A percentile compares a stretch with the other conserved stretches of the same genome.
phyloP scores from a whole-genome alignment of 176 grass and related monocot genomes.

The Echinochloa phyllopogon region DNA sequence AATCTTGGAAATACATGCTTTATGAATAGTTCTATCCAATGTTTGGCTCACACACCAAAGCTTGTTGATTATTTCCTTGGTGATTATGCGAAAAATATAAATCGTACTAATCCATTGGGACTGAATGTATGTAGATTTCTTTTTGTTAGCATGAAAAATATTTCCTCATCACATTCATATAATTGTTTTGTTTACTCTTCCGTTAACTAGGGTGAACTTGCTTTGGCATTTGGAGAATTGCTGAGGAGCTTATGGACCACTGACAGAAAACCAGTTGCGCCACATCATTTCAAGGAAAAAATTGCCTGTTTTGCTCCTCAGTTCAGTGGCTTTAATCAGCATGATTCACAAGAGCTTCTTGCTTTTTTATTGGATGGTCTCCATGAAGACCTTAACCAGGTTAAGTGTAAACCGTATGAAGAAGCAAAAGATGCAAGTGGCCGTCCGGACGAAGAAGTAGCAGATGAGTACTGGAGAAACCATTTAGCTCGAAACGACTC shows the following conservation, averaged over 20 bases:
- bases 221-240: slow-evolving; percentile 92
- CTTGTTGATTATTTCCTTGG: slow-evolving; percentile 93
- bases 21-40: slow-evolving; percentile 98
- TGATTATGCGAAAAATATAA: slow-evolving; percentile 86
- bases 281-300: slow-evolving; percentile 81
- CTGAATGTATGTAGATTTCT: slow-evolving; percentile 71
- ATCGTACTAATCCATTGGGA: slow-evolving; percentile 83
- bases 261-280: slow-evolving; percentile 64
- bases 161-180: not conserved
- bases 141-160: not conserved
- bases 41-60: slow-evolving; percentile 86
- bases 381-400: slow-evolving; percentile 96
- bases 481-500: slow-evolving; percentile 96
- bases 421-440: slow-evolving; percentile 92
- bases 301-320: slow-evolving; percentile 94
- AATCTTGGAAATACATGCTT: slow-evolving; percentile 99
- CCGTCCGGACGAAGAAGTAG: slow-evolving; percentile 82
- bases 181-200: slow-evolving; percentile 42
- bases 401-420: slow-evolving; percentile 90
- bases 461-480: slow-evolving; percentile 95
- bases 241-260: slow-evolving; percentile 77
- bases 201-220: slow-evolving; percentile 85
- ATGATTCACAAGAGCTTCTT: slow-evolving; percentile 99
- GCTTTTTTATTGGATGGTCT: slow-evolving; percentile 98
- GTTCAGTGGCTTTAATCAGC: slow-evolving; percentile 95